These are phyloP conservation scores for Symmetrospora coprosmae DNA, from an alignment of 768 basidiomycete species.

Conservation along the genomic window DNA sequence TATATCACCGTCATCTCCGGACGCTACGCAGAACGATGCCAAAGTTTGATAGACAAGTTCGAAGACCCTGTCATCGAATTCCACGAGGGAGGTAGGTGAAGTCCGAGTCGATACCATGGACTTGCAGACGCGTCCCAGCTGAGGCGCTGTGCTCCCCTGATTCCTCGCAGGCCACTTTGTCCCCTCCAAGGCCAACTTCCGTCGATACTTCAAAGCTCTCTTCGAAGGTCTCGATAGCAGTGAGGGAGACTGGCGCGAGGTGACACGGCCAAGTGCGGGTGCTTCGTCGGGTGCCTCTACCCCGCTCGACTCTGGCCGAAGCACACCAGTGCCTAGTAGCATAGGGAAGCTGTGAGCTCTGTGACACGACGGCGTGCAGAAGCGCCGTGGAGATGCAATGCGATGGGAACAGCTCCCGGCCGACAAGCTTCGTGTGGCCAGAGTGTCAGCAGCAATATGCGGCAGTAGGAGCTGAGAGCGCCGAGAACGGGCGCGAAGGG, in stretches of 20 bases:
- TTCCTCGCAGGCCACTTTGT: constrained; percentile 13
- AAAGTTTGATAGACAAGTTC: constrained; percentile 8
- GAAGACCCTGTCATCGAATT: constrained; percentile 8
- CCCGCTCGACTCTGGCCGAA: neutral
- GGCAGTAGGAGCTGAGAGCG: too few species aligned
- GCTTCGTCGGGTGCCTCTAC: neutral
- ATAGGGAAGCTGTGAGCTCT: constrained; percentile 1
- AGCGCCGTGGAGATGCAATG: too few species aligned
- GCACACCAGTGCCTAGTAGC: neutral
- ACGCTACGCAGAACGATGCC: constrained; percentile 15
- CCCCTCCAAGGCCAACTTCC: constrained; percentile 12
- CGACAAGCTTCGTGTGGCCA: too few species aligned
- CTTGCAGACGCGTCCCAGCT: neutral
- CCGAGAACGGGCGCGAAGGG: too few species aligned
- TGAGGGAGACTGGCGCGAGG: constrained; percentile 17
- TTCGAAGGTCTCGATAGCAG: constrained; percentile 1
- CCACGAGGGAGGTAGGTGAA: constrained; percentile 19
- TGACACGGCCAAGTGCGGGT: neutral
- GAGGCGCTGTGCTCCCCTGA: neutral
- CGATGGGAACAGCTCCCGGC: too few species aligned
- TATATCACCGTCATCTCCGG: too few species aligned
- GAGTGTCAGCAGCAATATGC: too few species aligned
- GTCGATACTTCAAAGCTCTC: constrained; percentile 10
- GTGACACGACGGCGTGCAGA: too few species aligned
- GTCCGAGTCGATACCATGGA: too few species aligned